Base-by-base conservation (phyloP, 148 eudicot genomes). In the Pharnaceum exiguum region DNA sequence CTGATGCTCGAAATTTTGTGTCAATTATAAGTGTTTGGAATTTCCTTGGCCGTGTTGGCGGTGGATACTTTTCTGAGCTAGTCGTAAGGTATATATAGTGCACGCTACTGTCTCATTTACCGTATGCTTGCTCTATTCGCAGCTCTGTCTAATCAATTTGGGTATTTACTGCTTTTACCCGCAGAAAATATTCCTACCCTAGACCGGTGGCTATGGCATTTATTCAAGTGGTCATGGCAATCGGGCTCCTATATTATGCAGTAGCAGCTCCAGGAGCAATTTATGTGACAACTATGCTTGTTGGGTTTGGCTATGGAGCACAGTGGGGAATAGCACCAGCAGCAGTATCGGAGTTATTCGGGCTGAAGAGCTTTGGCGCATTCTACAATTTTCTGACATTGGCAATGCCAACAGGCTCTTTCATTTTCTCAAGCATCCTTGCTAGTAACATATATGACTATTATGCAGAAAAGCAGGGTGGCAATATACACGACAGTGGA, bases 21-120 rank as follows among this genome's bases (percentile, higher is more conserved):
- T 71, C 85, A 1, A 77, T 83, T 79, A 83, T 80, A 42, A 83
- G 89, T 75, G 73, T 83, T 60, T 80, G 68, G 70, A 83, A 83
- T 63, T 83, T 83, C 62, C 89, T 83, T 48, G 89, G 89, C 23
- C 85, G 85, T 48, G 80, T 83, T 72, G 89, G 74, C 19, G 89
- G 89, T 1, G 89, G 89, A 47, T 83, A 80, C 78, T 70, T 80
- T 72, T 83, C 89, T 15, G 89, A 83, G 74, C 32, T 72, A 5
- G 54, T 83, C 45, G 68, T 83, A 24, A 77, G 78, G 89, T 83
- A 57, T n/a, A n/a, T n/a, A n/a, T n/a, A n/a, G n/a, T 11, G 42
- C 49, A 59, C 40, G 46, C 52, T 44, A 18, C 19, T 3, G n/a
- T n/a, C n/a, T 1, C 3, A 27, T 11, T 25, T 27, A 3, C 8